Evolutionary conservation across 2,329 filamentous ascomycete genomes (phyloP).

Genomic region (Teratosphaeria epicoccoides): DNA sequence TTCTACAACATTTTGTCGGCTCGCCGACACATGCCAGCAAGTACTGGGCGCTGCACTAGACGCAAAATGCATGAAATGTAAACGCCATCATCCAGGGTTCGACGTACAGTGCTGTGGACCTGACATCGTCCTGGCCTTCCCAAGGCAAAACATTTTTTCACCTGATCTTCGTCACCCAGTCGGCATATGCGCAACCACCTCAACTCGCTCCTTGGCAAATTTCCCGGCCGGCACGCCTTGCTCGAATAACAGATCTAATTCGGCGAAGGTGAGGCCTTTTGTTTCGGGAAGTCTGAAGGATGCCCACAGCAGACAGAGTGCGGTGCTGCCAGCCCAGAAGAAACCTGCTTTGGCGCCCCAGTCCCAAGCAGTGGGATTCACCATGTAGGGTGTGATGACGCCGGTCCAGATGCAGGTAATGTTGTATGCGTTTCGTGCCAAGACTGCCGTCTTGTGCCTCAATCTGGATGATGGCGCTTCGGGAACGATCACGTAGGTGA

Average conservation of each 20-base stretch:
- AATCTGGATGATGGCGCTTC: constrained; percentile 21
- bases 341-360: constrained; percentile 17
- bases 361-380: constrained; percentile 14
- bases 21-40: no score
- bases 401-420: constrained; percentile 16
- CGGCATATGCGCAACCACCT: neutral
- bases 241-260: constrained; percentile 46
- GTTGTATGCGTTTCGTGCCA: constrained; percentile 18
- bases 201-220: constrained; percentile 19
- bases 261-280: constrained; percentile 38
- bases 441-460: constrained; percentile 20
- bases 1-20: no score
- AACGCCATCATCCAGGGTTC: no score
- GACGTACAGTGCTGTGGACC: no score
- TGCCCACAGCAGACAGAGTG: constrained; percentile 30
- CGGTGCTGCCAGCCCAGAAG: constrained; percentile 32
- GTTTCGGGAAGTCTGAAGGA: constrained; percentile 35
- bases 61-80: no score
- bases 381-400: constrained; percentile 16
- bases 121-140: no score
- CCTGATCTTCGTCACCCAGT: neutral
- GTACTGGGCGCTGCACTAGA: no score
- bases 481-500: constrained; percentile 13
- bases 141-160: no score
- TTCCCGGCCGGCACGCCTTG: constrained; percentile 32